phyloP scores from a whole-genome alignment of 1,139 yeast genomes.

The Debaryomyces robertsiae region DNA sequence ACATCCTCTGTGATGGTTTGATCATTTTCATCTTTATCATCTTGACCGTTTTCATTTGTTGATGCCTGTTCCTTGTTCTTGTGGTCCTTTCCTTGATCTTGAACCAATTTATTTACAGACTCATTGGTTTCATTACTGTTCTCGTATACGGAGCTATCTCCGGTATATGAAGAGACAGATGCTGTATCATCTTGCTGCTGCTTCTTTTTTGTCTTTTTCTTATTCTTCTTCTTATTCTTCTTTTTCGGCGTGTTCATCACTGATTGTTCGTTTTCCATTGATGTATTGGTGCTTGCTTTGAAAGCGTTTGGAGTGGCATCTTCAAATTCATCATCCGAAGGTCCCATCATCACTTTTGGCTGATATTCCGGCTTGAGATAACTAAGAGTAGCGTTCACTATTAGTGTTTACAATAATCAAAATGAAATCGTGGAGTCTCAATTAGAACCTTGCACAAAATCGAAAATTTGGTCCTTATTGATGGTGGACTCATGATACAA shows the following conservation, averaged over 20 bases:
- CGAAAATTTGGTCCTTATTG: neutral
- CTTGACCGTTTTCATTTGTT: constrained; percentile 3
- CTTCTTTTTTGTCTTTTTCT: constrained; percentile 12
- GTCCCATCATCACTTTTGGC: constrained; percentile 14
- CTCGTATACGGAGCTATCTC: constrained; percentile 8
- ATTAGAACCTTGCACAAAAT: constrained; percentile 2
- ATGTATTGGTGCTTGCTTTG: constrained; percentile 2
- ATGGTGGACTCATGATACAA: too few relatives aligned
- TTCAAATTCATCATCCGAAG: constrained; percentile 25
- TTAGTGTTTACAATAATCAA: constrained; percentile 5
- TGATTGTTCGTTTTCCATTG: constrained; percentile 4
- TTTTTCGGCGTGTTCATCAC: constrained; percentile 1
- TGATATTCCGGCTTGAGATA: neutral
- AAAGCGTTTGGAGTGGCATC: constrained; percentile 20
- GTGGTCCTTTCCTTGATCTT: neutral
- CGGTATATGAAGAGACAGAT: constrained; percentile 2
- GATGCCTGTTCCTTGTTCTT: too few relatives aligned
- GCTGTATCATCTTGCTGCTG: constrained; percentile 3
- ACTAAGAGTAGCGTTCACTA: neutral
- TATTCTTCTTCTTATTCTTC: constrained; percentile 10
- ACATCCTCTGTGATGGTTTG: constrained; percentile 10
- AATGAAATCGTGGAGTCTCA: neutral
- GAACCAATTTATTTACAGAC: constrained; percentile 1
- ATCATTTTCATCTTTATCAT: neutral
- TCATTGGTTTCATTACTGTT: constrained; percentile 6